These are phyloP conservation scores for Apiotrichum porosum DNA, from an alignment of 1,284 basidiomycete species.

Conservation along the genomic window DNA sequence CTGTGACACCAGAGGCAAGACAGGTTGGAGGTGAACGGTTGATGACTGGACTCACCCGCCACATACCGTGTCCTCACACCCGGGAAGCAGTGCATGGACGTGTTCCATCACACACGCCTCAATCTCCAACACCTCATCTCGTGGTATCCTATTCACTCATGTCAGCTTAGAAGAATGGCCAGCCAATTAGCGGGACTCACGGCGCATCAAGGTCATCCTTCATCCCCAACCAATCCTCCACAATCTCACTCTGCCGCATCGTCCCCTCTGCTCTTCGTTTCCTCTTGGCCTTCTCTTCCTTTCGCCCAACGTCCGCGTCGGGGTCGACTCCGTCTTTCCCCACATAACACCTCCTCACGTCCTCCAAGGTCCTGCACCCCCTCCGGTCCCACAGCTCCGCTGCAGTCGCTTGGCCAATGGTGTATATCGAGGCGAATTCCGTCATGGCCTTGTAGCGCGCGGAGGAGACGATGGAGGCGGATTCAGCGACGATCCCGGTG, in stretches of 20 bases:
- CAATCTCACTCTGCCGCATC: conserved; percentile 46
- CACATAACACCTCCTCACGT: conserved; percentile 37
- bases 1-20: not conserved
- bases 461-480: conserved; percentile 31
- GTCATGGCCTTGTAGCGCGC: conserved; percentile 32
- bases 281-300: conserved; percentile 25
- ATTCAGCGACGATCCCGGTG: conserved; percentile 37
- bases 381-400: conserved; percentile 41
- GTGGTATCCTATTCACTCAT: conserved; percentile 27
- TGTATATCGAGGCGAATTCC: conserved; percentile 42
- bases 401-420: conserved; percentile 40
- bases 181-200: too few relatives aligned
- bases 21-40: not conserved
- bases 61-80: conserved; percentile 38
- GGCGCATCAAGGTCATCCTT: conserved; percentile 38
- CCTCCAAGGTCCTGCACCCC: conserved; percentile 40
- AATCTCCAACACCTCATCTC: conserved; percentile 44
- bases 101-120: conserved; percentile 37
- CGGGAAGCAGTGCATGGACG: conserved; percentile 35
- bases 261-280: conserved; percentile 32
- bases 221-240: conserved; percentile 42
- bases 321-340: conserved; percentile 9
- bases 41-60: conserved; percentile 41
- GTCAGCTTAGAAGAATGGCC: too few relatives aligned
- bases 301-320: conserved; percentile 14